phyloP scores from a whole-genome alignment of 2,329 filamentous ascomycete genomes.

The Corinectria fuckeliana region DNA sequence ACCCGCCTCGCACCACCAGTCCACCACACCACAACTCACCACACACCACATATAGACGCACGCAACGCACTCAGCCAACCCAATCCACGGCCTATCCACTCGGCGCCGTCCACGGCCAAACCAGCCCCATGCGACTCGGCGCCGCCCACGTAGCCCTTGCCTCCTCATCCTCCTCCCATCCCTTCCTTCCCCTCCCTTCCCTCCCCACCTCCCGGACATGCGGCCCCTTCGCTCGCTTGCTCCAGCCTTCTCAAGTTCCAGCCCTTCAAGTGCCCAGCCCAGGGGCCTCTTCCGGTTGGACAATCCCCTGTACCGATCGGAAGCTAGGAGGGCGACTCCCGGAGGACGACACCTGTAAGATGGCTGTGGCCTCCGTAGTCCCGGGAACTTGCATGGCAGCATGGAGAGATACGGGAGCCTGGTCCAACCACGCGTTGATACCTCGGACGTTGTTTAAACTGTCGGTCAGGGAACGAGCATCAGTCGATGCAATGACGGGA shows the following conservation, averaged over 20 bases:
- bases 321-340: conserved; percentile 21
- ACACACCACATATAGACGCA: not conserved
- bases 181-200: not conserved
- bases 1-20: not conserved
- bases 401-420: conserved; percentile 14
- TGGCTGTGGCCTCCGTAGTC: conserved; percentile 25
- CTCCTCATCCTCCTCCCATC: not conserved
- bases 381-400: conserved; percentile 28
- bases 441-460: conserved; percentile 11
- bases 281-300: conserved; percentile 35
- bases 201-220: conserved; percentile 26
- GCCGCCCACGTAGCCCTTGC: conserved; percentile 10
- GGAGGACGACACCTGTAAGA: conserved; percentile 9
- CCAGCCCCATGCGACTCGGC: conserved; percentile 9
- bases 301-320: conserved; percentile 27
- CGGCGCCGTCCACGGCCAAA: not conserved
- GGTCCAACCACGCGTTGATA: conserved; percentile 20
- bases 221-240: conserved; percentile 20
- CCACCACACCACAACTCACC: conserved; percentile 2
- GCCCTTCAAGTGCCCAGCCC: conserved; percentile 27
- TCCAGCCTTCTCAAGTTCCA: conserved; percentile 6
- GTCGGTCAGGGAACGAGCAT: conserved; percentile 9
- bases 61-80: not conserved
- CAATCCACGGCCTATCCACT: not conserved
- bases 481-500: conserved; percentile 10